Evolutionary conservation across 2,329 filamentous ascomycete genomes (phyloP), one percentile per base, ranked within the genome.

Genomic region (Beauveria pseudobassiana): DNA sequence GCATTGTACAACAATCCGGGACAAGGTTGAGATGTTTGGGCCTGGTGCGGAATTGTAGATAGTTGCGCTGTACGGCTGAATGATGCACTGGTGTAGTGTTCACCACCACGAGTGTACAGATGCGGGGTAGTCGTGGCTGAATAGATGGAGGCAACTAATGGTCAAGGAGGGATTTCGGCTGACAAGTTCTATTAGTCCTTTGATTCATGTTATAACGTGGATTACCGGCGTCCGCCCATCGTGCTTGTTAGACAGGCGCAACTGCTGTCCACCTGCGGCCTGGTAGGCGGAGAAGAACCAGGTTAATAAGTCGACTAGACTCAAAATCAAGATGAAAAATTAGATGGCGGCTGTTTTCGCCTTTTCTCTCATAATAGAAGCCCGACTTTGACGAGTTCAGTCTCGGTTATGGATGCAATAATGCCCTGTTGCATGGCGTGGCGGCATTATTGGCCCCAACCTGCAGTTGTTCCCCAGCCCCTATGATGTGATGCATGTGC

Each of bases 171-270:
- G 1, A 14, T 38, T 38, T 38, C 34, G 34, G 5, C 34, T 38
- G 34, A 38, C 34, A 38, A 38, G 14, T 38, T 38, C 34, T 38
- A 38, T 5, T 38, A 38, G 34, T 16, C 34, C 6, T 38, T 38
- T 16, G 6, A 16, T 38, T 16, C 0, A 38, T 38, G 5, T 5
- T 14, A 16, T 3, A 24, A 63, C 59, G 52, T 70, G 72, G 8
- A 70, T 55, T 16, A 48, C 24, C 6, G 45, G 9, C 22, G 5
- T 26, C 16, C 26, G 24, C 26, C 48, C 24, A n/a, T 28, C 8
- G 12, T 52, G 12, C 14, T 38, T 22, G 49, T 38, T 34, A n/a
- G 8, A 20, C 34, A 16, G 34, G 20, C 50, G 20, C 14, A 20
- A 52, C 50, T 20, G 12, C 30, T 34, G 14, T 34, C 22, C 20